Percentiles rank a stretch among this genome's conserved stretches.
Conservation (phyloP, 371 early-diverging fungal species). For the Mucor circinelloides region DNA sequence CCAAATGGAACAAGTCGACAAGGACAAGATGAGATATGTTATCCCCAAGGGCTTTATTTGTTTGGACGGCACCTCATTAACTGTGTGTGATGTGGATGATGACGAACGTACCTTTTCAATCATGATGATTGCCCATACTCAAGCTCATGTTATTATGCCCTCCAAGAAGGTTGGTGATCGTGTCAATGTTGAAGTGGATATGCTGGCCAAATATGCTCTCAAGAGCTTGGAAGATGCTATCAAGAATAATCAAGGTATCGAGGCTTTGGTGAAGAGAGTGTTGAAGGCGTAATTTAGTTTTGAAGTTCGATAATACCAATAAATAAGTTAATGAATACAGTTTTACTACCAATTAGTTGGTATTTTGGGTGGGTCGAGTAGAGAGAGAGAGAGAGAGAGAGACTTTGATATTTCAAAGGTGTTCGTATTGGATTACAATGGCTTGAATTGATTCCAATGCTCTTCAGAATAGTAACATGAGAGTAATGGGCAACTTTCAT, state of each 20-base stretch:
- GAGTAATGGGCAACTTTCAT: not conserved
- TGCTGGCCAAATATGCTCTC: slow-evolving; percentile 95
- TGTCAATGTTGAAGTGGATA: slow-evolving; percentile 96
- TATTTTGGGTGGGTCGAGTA: too few species aligned
- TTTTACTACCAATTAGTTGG: too few species aligned
- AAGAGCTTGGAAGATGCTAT: slow-evolving; percentile 68
- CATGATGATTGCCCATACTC: slow-evolving; percentile 96
- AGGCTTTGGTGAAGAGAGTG: slow-evolving; percentile 40
- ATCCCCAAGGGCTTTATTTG: slow-evolving; percentile 95
- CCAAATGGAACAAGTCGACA: slow-evolving; percentile 54
- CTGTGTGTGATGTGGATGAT: slow-evolving; percentile 89
- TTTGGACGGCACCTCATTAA: slow-evolving; percentile 93
- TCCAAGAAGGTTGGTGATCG: slow-evolving; percentile 69
- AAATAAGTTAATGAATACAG: not conserved
- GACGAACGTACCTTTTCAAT: slow-evolving; percentile 76
- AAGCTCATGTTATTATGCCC: slow-evolving; percentile 83
- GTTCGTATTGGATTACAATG: too few species aligned
- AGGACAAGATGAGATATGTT: slow-evolving; percentile 78
- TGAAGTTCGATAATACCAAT: not conserved
- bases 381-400: too few species aligned
- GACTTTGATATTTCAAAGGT: too few species aligned
- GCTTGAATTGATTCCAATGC: too few species aligned
- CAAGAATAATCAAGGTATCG: slow-evolving; percentile 44
- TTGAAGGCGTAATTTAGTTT: slow-evolving; percentile 17
- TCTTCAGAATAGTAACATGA: too few species aligned